These are phyloP conservation scores for Conringia planisiliqua DNA, from an alignment of 345 rosid species.

Conservation along the genomic window DNA sequence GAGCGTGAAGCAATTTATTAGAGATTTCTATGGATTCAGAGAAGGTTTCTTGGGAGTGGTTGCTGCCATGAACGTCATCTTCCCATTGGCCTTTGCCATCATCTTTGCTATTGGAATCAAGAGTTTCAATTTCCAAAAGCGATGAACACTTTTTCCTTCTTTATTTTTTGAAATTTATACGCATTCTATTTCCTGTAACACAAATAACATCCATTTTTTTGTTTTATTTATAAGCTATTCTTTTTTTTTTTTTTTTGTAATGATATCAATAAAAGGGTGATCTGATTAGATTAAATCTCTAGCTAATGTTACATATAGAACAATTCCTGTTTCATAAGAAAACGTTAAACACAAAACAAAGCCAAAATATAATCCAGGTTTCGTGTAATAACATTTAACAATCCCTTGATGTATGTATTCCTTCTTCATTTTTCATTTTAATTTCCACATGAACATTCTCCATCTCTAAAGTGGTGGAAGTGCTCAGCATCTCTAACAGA, in stretches of 20 bases:
- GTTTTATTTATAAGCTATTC: slow-evolving; percentile 4
- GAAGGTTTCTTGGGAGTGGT: slow-evolving; percentile 56
- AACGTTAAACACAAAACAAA: slow-evolving; percentile 19
- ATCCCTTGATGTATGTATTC: slow-evolving; percentile 2
- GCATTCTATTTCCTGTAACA: neutral
- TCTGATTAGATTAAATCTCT: slow-evolving; percentile 4
- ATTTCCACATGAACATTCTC: slow-evolving; percentile 76
- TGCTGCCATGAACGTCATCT: slow-evolving; percentile 48
- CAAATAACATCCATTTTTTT: neutral
- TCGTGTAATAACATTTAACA: slow-evolving; percentile 14
- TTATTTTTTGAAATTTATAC: neutral
- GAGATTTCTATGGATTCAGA: slow-evolving; percentile 51
- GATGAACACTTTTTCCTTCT: slow-evolving; percentile 19
- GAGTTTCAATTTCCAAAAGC: slow-evolving; percentile 70
- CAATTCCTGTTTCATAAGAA: slow-evolving; percentile 7
- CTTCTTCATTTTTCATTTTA: slow-evolving; percentile 8
- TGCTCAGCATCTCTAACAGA: slow-evolving; percentile 74
- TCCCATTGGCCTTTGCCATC: slow-evolving; percentile 52
- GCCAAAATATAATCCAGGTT: slow-evolving; percentile 5
- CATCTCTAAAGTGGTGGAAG: slow-evolving; percentile 77
- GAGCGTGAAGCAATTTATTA: slow-evolving; percentile 54
- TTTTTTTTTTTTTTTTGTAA: neutral
- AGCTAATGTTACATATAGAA: slow-evolving; percentile 29
- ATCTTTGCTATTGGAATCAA: slow-evolving; percentile 69
- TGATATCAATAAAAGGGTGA: slow-evolving; percentile 11